phyloP scores from a whole-genome alignment of 139 green algal genomes.

The Protoeuglena noctilucae region DNA sequence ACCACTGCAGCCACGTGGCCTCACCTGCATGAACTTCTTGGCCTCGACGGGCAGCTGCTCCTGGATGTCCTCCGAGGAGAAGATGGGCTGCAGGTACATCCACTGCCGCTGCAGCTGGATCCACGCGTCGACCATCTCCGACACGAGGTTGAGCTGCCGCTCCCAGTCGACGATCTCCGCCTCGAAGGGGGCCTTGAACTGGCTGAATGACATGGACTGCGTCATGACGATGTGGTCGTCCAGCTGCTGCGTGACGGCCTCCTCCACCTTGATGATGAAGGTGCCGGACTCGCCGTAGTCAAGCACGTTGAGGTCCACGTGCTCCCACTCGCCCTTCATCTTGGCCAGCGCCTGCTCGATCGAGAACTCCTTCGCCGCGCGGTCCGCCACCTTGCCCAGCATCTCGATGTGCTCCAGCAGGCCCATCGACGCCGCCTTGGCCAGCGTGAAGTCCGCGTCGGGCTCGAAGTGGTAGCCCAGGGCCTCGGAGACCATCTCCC shows the following conservation, averaged over 20 bases:
- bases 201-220: conserved; percentile 42
- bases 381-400: conserved; percentile 43
- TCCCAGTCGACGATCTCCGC: conserved; percentile 59
- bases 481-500: conserved; percentile 33
- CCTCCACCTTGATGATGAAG: conserved; percentile 66
- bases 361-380: conserved; percentile 56
- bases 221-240: conserved; percentile 74
- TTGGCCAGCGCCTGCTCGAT: conserved; percentile 64
- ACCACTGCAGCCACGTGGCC: too few relatives aligned
- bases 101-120: conserved; percentile 47
- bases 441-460: conserved; percentile 28
- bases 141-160: conserved; percentile 40
- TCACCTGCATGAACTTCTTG: conserved; percentile 56
- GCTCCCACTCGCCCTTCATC: conserved; percentile 60
- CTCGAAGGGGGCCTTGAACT: conserved; percentile 69
- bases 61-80: conserved; percentile 61
- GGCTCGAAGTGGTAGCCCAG: conserved; percentile 22
- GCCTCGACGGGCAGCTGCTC: conserved; percentile 62
- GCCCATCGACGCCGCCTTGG: conserved; percentile 30
- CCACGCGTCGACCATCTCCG: conserved; percentile 63
- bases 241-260: conserved; percentile 51
- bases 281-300: conserved; percentile 59
- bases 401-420: conserved; percentile 34
- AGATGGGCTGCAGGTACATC: conserved; percentile 82
- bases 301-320: conserved; percentile 39